A percentile compares a stretch with the other conserved stretches of the same genome.
These are phyloP conservation scores for Astrothelium macrocarpum DNA, from an alignment of 495 filamentous ascomycete genomes.

Conservation along the genomic window DNA sequence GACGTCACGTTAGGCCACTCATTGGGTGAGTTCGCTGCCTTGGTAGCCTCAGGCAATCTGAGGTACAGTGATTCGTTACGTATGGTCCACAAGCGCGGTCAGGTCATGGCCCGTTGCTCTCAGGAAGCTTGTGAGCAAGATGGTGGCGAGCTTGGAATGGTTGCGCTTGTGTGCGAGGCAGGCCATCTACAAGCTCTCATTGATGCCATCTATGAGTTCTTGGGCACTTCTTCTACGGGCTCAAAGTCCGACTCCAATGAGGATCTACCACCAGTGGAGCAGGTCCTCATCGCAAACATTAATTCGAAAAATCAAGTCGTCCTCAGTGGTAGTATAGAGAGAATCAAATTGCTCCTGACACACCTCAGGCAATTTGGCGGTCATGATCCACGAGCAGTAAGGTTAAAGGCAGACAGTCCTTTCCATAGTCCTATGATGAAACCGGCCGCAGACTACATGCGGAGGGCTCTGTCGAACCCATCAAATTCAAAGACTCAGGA, in stretches of 20 bases:
- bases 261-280: conserved; percentile 62
- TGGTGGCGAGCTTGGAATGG: conserved; percentile 79
- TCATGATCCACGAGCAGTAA: conserved; percentile 82
- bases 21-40: conserved; percentile 87
- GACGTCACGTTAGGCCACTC: conserved; percentile 87
- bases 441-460: conserved; percentile 67
- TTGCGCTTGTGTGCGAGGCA: conserved; percentile 79
- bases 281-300: conserved; percentile 88
- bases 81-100: conserved; percentile 69
- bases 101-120: conserved; percentile 75
- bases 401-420: conserved; percentile 78
- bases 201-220: conserved; percentile 66
- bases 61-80: conserved; percentile 64
- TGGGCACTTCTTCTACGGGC: conserved; percentile 55
- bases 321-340: conserved; percentile 74
- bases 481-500: conserved; percentile 40
- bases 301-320: conserved; percentile 97
- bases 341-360: conserved; percentile 74
- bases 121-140: conserved; percentile 48
- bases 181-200: conserved; percentile 59
- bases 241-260: conserved; percentile 54
- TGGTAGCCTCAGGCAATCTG: conserved; percentile 74
- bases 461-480: conserved; percentile 44
- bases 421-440: conserved; percentile 93
- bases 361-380: conserved; percentile 88